Conservation (phyloP, 2,329 filamentous ascomycete genomes). For the Ilyonectria mors-panacis region DNA sequence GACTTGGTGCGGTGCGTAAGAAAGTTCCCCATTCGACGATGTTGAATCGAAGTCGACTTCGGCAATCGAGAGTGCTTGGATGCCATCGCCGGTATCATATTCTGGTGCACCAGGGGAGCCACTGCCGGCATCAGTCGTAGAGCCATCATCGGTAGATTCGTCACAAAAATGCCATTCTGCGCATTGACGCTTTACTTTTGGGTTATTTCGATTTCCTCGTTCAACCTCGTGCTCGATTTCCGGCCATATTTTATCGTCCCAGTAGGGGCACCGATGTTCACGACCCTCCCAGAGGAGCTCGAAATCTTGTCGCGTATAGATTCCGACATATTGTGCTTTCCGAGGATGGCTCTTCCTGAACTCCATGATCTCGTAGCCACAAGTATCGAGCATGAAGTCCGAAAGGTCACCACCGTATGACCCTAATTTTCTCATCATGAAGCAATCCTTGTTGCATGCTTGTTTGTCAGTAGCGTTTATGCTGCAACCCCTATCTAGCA, state of each 20-base stretch:
- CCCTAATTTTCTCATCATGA: neutral
- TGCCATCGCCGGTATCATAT: no score
- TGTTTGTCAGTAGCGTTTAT: neutral
- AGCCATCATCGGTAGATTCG: neutral
- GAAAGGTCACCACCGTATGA: constrained; percentile 35
- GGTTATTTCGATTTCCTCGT: neutral
- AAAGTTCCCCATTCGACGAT: no score
- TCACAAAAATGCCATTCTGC: neutral
- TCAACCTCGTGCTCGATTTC: neutral
- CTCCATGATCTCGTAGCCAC: constrained; percentile 7
- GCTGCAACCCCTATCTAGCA: neutral
- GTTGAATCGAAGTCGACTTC: no score
- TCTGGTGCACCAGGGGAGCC: no score
- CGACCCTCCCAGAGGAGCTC: constrained; percentile 29
- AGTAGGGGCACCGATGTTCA: constrained; percentile 32
- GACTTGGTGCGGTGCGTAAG: no score
- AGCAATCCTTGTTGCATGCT: neutral
- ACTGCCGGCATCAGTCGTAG: no score
- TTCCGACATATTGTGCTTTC: constrained; percentile 19
- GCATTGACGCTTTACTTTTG: neutral
- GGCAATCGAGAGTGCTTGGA: no score
- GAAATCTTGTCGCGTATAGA: constrained; percentile 29
- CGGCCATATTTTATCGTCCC: constrained; percentile 26
- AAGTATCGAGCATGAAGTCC: constrained; percentile 29
- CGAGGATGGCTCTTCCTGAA: constrained; percentile 18